Evolutionary conservation across 257 asterid genomes (phyloP), one percentile per base, ranked within the genome.

Genomic region (Lycium barbarum): DNA sequence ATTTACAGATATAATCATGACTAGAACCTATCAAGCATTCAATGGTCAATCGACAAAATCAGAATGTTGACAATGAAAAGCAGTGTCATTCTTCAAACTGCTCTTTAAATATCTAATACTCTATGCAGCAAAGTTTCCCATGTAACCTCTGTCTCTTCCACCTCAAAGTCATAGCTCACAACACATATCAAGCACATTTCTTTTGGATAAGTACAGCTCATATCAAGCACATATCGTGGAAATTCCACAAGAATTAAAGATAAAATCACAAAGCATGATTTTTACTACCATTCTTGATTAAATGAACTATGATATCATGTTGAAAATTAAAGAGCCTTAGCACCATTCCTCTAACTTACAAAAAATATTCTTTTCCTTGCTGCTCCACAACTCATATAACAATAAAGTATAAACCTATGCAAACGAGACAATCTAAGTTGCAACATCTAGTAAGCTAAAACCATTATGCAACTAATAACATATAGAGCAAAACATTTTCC

Each of bases 341-440:
- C 63, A 36, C 53, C 81, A 81, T 14, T 71, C 78, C 82, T 66
- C 26, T 61, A 65, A 61, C 71, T 67, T 61, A 86, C 84, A 17
- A 79, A 81, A 73, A 62, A 80, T 35, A 14, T 74, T 81, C 22
- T 59, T 70, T 79, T 82, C 22, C 61, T 70, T 22, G 63, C 22
- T 51, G 26, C 61, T 51, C 13, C 22, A 22, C 38, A 22, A 76
- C 47, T 51, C 62, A 76, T 51, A 76, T 51, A 49, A 76, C 45
- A 76, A 73, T 22, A 26, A 26, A 26, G 33, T 26, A 26, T 26
- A 53, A 51, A 22, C n/a, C 81, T 76, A 76, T 76, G 63, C 62
- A 76, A 76, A 76, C 22, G 22, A 76, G 63, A 76, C 45, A 76
- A 49, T 12, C 80, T 10, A n/a, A 47, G 2, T 45, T 0, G 59